These are phyloP conservation scores for Boletellus emodensis DNA, from an alignment of 768 basidiomycete genomes.

Conservation along the genomic window DNA sequence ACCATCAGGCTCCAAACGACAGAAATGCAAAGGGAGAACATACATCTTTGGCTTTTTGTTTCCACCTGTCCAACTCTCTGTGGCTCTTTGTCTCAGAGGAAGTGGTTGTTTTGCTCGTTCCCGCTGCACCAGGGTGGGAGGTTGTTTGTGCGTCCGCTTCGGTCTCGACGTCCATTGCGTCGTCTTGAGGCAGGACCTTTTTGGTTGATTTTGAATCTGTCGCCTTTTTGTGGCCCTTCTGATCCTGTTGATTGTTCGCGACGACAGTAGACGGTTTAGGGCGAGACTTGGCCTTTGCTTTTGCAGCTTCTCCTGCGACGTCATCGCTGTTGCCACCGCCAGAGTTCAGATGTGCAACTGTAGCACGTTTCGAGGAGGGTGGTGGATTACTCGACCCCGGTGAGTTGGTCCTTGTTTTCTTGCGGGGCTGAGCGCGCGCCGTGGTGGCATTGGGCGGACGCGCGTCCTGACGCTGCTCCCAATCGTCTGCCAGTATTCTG, in stretches of 20 bases:
- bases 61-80: conserved; percentile 30
- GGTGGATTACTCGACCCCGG: conserved; percentile 12
- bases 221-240: conserved; percentile 10
- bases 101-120: conserved; percentile 9
- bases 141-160: conserved; percentile 1
- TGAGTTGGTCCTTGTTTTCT: conserved; percentile 15
- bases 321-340: neutral
- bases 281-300: conserved; percentile 18
- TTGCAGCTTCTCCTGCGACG: conserved; percentile 2
- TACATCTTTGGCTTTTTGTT: conserved; percentile 29
- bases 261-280: conserved; percentile 5
- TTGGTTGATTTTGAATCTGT: conserved; percentile 8
- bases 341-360: neutral
- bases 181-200: conserved; percentile 4
- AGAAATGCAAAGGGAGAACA: neutral
- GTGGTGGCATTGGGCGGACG: conserved; percentile 9
- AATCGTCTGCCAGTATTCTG: conserved; percentile 21
- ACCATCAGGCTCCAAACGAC: neutral
- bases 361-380: conserved; percentile 10
- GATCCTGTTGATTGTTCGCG: conserved; percentile 4
- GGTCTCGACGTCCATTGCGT: conserved; percentile 14
- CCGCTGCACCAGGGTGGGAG: conserved; percentile 3
- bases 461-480: conserved; percentile 12
- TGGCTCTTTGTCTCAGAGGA: conserved; percentile 13
- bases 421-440: conserved; percentile 16